Base-by-base conservation (phyloP, 2,329 filamentous ascomycete genomes). In the Penicillium sp. region DNA sequence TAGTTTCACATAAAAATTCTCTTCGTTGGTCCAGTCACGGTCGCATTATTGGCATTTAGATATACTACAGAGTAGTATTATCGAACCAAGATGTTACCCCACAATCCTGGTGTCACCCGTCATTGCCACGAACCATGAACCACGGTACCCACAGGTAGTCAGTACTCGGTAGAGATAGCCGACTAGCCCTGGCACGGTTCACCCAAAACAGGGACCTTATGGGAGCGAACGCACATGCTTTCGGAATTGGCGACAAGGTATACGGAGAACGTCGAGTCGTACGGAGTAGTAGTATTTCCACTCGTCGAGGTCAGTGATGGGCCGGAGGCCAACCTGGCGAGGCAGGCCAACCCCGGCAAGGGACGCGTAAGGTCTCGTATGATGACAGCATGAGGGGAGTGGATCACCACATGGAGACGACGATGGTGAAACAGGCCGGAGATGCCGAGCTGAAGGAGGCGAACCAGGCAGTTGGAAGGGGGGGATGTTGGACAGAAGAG, bases 321-420 rank as follows among this genome's bases (percentile, higher is more conserved):
- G 8, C 7, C 45, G 55, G 44, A 23, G 26, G 21, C 30, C 31
- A 57, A 29, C 55, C 55, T 49, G 55, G 26, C 29, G 35, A 38
- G 19, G 49, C 49, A 51, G 19, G 3, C 7, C 23, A 26, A 56
- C 19, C 26, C 29, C 29, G 15, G 49, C 30, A 55, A 53, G 44
- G 67, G 70, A 72, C 70, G 69, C 71, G 70, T 73, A 70, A 73
- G 69, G 51, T 65, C 62, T 62, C 60, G 67, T 69, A 68, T 64
- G 64, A 70, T 54, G 69, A 66, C 31, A 56, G 57, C 46, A 53
- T 31, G 38, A 35, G 30, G 65, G 55, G 56, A 62, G 57, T 69
- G 60, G 52, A 65, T 61, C 19, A 17, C 69, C 67, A 47, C 31
- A 70, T 64, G 49, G 26, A 66, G 70, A 63, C 62, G 70, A 67